phyloP scores from a whole-genome alignment of 495 filamentous ascomycete species.

The Neurospora sp. region DNA sequence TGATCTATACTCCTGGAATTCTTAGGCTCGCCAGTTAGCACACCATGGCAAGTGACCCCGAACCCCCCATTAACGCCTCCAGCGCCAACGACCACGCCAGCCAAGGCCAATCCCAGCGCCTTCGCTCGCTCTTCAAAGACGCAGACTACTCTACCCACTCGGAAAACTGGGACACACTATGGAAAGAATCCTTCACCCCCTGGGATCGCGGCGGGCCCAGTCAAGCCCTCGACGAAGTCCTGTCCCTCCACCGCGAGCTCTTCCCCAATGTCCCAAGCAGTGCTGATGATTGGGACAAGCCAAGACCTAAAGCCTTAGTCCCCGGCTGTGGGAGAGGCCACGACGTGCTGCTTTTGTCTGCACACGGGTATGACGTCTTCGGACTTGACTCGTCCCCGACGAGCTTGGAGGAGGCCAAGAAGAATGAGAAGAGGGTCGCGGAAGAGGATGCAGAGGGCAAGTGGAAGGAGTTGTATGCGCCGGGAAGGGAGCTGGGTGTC shows the following conservation, averaged over 20 bases:
- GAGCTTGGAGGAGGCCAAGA: conserved; percentile 46
- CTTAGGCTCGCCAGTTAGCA: neutral
- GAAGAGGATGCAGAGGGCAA: conserved; percentile 1
- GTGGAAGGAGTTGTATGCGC: conserved; percentile 31
- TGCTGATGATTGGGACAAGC: conserved; percentile 18
- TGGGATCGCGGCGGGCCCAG: conserved; percentile 61
- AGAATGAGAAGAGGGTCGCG: conserved; percentile 25
- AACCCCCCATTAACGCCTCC: neutral
- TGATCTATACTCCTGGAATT: neutral
- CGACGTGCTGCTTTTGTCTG: conserved; percentile 60
- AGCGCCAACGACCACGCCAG: neutral
- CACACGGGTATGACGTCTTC: conserved; percentile 61
- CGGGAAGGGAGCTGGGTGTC: conserved; percentile 23
- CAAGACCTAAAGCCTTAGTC: conserved; percentile 45
- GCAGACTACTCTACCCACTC: conserved; percentile 19
- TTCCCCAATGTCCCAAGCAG: conserved; percentile 22
- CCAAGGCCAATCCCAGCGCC: conserved; percentile 1
- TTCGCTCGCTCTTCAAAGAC: conserved; percentile 14
- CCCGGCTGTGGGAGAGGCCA: conserved; percentile 71
- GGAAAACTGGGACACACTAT: conserved; percentile 52
- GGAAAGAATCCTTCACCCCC: conserved; percentile 53
- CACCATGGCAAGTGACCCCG: neutral
- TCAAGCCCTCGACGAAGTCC: conserved; percentile 54
- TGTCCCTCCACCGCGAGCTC: conserved; percentile 32
- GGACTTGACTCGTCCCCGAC: conserved; percentile 57